Evolutionary conservation across 805 yeast species (phyloP), one percentile per base, ranked within the genome.

Genomic region (Candida caryicola): DNA sequence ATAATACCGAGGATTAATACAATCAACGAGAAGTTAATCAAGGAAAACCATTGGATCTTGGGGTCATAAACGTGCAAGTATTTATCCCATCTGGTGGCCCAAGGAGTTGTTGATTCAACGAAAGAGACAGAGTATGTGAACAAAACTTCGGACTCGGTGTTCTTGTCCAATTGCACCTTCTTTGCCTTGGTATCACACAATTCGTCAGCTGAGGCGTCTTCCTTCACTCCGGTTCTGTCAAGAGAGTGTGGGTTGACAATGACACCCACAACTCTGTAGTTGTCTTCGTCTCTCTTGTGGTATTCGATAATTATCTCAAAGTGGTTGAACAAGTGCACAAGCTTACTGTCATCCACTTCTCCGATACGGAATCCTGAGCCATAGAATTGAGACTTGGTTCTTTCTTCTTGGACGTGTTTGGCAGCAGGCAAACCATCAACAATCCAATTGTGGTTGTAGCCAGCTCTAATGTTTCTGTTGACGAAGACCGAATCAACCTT

Each of bases 31-130:
- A 95, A 88, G 65, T 89, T 89, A 49, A 89, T 67, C 51, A 93
- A 76, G 2, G 97, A 88, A 54, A 89, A 86, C 97, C 98, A 91
- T 66, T 93, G 97, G 51, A 93, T 85, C 57, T 84, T 83, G 40
- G 97, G 95, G 57, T 87, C 95, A 59, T 82, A 85, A 17, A 85
- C 93, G 52, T 87, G 95, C 54, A 93, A 71, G 59, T 93, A 93
- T 62, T 88, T 87, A 62, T 93, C 99, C 99, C 99, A 93, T 67
- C 99, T 81, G 2, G 98, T 91, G 23, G 97, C 98, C 98, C 98
- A 93, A 3, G 81, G 78, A 2, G 93, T 85, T 4, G 69, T 71
- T 6, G 91, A 82, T 38, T 75, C 76, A 15, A 65, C 59, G 73
- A 91, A 93, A 25, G 59, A 66, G 14, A 91, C 93, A 2, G 93